Evolutionary conservation across 2,329 filamentous ascomycete genomes (phyloP).

Genomic region (Dactylellina cionopaga): DNA sequence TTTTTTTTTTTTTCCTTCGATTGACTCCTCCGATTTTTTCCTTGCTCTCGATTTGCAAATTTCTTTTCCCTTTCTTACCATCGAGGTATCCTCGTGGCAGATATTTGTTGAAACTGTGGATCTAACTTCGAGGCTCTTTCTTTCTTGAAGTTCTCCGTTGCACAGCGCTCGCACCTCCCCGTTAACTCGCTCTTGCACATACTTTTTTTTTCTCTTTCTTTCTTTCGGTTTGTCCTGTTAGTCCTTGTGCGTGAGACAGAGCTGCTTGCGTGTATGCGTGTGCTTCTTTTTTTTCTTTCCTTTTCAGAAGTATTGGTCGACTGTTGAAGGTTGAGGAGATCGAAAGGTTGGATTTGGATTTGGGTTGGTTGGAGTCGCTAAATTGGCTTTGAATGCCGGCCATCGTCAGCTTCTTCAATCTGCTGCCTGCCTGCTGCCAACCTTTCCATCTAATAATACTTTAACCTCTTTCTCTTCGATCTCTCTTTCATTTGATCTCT

Average conservation of each 20-base stretch:
- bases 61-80: conserved; percentile 1
- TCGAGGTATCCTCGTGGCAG: neutral
- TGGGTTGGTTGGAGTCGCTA: conserved; percentile 6
- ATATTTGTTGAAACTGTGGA: neutral
- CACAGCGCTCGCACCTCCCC: conserved; percentile 9
- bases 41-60: neutral
- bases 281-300: neutral
- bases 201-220: neutral
- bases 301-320: too few relatives aligned
- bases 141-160: neutral
- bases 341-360: neutral
- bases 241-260: conserved; percentile 22
- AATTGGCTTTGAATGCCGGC: neutral
- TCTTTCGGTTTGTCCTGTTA: neutral
- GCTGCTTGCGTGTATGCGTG: neutral
- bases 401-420: conserved; percentile 35
- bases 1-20: neutral
- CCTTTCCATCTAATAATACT: neutral
- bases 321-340: neutral
- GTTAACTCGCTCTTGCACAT: neutral
- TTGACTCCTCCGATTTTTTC: neutral
- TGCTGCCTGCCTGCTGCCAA: neutral
- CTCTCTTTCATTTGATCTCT: too few relatives aligned
- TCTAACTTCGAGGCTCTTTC: neutral
- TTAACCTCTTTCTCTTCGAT: too few relatives aligned